Evolutionary conservation across 306 rosid species (phyloP).

Genomic region (Vicia sativa): DNA sequence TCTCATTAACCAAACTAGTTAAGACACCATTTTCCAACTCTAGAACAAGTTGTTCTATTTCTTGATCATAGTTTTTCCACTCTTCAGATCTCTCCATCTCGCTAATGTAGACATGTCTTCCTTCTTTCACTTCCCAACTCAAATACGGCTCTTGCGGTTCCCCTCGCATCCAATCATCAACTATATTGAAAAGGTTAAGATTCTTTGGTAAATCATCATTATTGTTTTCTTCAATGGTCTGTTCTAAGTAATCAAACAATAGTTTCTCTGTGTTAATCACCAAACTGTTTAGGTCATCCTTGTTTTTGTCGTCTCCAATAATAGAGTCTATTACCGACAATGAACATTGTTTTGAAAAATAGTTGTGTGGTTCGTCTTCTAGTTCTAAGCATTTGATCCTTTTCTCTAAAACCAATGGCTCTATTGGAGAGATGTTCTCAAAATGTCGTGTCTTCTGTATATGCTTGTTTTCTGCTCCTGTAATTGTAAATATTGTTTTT

Average conservation of each 20-base stretch:
- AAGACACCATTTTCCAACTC: slow-evolving; percentile 57
- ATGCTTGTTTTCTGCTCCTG: slow-evolving; percentile 55
- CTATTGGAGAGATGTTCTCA: slow-evolving; percentile 40
- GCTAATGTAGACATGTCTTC: slow-evolving; percentile 40
- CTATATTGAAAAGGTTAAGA: slow-evolving; percentile 38
- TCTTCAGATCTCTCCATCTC: slow-evolving; percentile 61
- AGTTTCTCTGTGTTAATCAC: slow-evolving; percentile 47
- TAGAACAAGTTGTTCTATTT: slow-evolving; percentile 37
- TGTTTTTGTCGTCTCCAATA: slow-evolving; percentile 5
- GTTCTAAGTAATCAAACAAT: slow-evolving; percentile 59
- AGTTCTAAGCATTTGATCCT: slow-evolving; percentile 42
- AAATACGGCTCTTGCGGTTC: slow-evolving; percentile 35
- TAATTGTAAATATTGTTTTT: not conserved
- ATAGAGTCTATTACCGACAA: not conserved
- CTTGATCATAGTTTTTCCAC: slow-evolving; percentile 52
- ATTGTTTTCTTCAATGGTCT: slow-evolving; percentile 35
- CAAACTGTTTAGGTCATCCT: not conserved
- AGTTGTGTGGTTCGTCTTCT: slow-evolving; percentile 26
- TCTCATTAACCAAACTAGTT: slow-evolving; percentile 50
- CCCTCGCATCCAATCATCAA: slow-evolving; percentile 63
- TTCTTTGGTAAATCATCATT: slow-evolving; percentile 13
- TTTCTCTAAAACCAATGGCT: slow-evolving; percentile 57
- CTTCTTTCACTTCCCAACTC: slow-evolving; percentile 62
- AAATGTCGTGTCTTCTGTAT: slow-evolving; percentile 49
- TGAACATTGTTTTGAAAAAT: slow-evolving; percentile 8